Base-by-base conservation (phyloP, 2,329 filamentous ascomycete species). In the Claviceps maximensis region DNA sequence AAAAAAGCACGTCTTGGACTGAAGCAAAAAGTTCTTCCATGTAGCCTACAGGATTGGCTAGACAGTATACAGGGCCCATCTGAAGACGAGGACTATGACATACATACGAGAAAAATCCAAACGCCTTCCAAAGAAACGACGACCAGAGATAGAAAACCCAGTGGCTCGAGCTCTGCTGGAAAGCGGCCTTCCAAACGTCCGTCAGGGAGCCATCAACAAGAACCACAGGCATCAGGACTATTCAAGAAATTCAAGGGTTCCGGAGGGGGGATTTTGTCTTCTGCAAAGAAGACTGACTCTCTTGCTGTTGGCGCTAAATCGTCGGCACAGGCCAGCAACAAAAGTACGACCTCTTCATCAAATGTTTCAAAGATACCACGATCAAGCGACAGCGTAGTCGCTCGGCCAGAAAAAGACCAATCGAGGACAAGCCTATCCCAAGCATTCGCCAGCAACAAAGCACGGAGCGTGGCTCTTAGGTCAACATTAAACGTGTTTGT, bases 401-500 rank as follows among this genome's bases (percentile, higher is more conserved):
- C 31, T 27, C 21, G 12, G 17, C 12, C 42, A 40, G 21, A 21
- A 17, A 51, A 27, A 19, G 23, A 10, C 15, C 21, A 38, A 8
- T 23, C 29, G 21, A 46, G 10, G 29, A 36, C 45, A 19, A 29
- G 21, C 41, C 21, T 27, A 12, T 25, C 41, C 5, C 38, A 38
- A 29, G 33, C 29, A 27, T 27, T 10, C 4, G 23, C 25, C 3
- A 47, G 17, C 27, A 40, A 33, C 13, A 38, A 13, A n/a, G 13
- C 51, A 15, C 15, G 23, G 3, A 47, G 17, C 29, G 23, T 15
- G 17, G 42, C 21, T 8, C 2, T 5, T 15, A 29, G 21, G 19
- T 48, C 45, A 6, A 56, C 53, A 29, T 52, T 52, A 31, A 79
- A 78, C 54, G 69, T 79, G 1, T 79, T 79, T 48, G 56, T 62